These are phyloP conservation scores for Pisolithus tinctorius DNA, from an alignment of 768 basidiomycete species.

Conservation along the genomic window DNA sequence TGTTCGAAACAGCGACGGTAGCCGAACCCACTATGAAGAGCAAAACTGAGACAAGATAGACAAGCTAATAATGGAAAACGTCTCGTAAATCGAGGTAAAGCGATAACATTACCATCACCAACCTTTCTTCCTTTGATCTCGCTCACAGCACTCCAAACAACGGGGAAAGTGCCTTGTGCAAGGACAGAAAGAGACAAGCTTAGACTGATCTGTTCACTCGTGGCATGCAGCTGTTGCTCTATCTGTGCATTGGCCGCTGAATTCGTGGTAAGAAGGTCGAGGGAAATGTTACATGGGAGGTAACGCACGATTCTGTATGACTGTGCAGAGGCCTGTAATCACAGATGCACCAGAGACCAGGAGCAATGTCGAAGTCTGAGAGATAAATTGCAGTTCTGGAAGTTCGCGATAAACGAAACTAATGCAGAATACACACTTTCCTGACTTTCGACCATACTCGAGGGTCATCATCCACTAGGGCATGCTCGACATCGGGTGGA, in stretches of 20 bases:
- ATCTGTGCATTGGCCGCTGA: constrained; percentile 65
- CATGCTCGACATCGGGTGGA: constrained; percentile 32
- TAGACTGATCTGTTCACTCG: constrained; percentile 55
- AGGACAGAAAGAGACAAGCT: constrained; percentile 68
- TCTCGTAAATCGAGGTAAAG: neutral
- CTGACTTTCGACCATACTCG: constrained; percentile 49
- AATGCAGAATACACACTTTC: constrained; percentile 37
- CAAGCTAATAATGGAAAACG: constrained; percentile 28
- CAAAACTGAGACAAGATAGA: constrained; percentile 48
- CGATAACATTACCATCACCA: constrained; percentile 5
- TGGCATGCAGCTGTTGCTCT: constrained; percentile 54
- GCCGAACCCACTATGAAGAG: constrained; percentile 51
- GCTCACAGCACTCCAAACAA: constrained; percentile 27
- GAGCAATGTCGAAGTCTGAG: constrained; percentile 15
- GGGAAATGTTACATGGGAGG: too few relatives aligned
- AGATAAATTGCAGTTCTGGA: neutral
- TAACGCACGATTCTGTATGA: constrained; percentile 25
- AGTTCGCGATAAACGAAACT: neutral
- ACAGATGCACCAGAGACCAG: constrained; percentile 23
- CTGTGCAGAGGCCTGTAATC: constrained; percentile 21
- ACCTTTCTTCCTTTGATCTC: constrained; percentile 72
- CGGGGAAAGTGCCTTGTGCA: constrained; percentile 49
- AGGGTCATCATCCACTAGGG: constrained; percentile 52
- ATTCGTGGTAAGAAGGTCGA: neutral
- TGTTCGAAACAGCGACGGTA: constrained; percentile 51